Percentiles rank a stretch among this genome's conserved stretches.
phyloP scores from a whole-genome alignment of 1,284 basidiomycete species.

The Cryptococcus depauperatus region DNA sequence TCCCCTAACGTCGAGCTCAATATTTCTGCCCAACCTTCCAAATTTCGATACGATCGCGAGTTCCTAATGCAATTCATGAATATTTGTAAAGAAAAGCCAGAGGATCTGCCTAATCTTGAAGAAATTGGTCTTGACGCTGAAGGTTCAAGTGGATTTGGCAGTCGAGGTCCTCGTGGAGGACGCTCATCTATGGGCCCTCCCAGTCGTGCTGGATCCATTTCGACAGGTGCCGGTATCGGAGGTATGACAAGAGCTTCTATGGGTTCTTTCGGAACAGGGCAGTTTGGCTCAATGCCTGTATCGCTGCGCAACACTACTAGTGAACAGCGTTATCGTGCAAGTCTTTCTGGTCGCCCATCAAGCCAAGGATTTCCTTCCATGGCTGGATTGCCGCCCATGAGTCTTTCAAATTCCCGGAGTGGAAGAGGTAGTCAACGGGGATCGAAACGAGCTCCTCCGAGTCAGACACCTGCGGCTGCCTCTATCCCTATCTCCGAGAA shows the following conservation, averaged over 20 bases:
- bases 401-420: slow-evolving; percentile 20
- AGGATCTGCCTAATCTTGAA: slow-evolving; percentile 77
- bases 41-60: slow-evolving; percentile 95
- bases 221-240: slow-evolving; percentile 30
- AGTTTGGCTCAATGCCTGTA: slow-evolving; percentile 53
- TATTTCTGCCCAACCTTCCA: slow-evolving; percentile 69
- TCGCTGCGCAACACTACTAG: slow-evolving; percentile 50
- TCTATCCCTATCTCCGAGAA: slow-evolving; percentile 68
- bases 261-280: slow-evolving; percentile 60
- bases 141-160: slow-evolving; percentile 49
- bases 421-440: slow-evolving; percentile 41
- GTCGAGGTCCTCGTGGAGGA: slow-evolving; percentile 24
- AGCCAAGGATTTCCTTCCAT: slow-evolving; percentile 50
- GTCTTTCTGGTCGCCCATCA: slow-evolving; percentile 50
- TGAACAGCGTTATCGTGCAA: slow-evolving; percentile 57
- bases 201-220: slow-evolving; percentile 39
- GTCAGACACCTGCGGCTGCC: slow-evolving; percentile 30
- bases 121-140: slow-evolving; percentile 80
- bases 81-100: slow-evolving; percentile 90
- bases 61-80: slow-evolving; percentile 97
- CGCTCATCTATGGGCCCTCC: slow-evolving; percentile 49
- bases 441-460: slow-evolving; percentile 33
- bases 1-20: slow-evolving; percentile 84
- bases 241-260: slow-evolving; percentile 47
- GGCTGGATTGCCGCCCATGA: slow-evolving; percentile 26